Conservation (phyloP, 306 rosid genomes). For the Fagus crenata region DNA sequence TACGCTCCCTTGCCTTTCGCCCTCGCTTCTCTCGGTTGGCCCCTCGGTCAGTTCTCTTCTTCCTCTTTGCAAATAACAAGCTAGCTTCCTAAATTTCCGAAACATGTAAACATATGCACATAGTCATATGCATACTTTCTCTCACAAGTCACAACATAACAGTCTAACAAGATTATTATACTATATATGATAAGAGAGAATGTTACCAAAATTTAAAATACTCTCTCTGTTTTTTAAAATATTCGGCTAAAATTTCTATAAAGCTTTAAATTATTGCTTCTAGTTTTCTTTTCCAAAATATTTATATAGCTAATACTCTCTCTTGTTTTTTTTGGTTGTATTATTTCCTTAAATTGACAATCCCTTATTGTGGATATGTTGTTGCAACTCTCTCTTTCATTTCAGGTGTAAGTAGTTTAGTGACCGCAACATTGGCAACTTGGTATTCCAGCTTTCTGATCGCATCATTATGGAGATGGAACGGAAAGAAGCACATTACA, state of each 20-base stretch:
- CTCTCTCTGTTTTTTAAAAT: no score
- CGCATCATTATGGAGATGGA: constrained; percentile 82
- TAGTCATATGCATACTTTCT: no score
- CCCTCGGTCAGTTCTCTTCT: constrained; percentile 46
- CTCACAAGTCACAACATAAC: no score
- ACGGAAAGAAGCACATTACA: constrained; percentile 67
- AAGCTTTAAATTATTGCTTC: not conserved
- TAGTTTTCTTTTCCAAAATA: not conserved
- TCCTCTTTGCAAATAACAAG: not conserved
- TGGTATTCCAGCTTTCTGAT: constrained; percentile 75
- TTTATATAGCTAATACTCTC: not conserved
- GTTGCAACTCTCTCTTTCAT: constrained; percentile 10
- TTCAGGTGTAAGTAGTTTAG: constrained; percentile 65
- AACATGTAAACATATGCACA: no score
- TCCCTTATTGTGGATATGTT: not conserved
- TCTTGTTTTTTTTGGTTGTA: not conserved
- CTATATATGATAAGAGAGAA: no score
- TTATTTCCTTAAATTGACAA: not conserved
- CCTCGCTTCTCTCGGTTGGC: constrained; percentile 79
- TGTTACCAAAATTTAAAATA: no score
- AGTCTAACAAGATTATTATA: no score
- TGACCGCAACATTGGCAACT: constrained; percentile 67
- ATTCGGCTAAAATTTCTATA: not conserved
- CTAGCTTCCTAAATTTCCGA: no score
- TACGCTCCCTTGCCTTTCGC: constrained; percentile 81